Base-by-base conservation (phyloP, 1,284 basidiomycete species). In the Microbotryomycetes sp. region DNA sequence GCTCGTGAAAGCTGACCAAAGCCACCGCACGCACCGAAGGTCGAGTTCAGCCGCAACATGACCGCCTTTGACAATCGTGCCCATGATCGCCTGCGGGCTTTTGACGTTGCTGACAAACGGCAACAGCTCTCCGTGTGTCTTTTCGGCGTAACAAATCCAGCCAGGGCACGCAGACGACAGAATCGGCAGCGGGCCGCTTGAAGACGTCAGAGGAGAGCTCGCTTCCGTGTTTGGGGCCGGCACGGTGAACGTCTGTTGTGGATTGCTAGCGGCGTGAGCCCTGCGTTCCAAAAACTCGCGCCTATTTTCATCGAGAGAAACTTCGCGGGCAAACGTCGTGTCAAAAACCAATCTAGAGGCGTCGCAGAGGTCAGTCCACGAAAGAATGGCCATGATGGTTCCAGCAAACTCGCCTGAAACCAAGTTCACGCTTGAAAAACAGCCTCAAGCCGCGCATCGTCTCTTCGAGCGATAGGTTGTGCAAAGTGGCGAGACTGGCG, bases 101-200 rank as follows among this genome's bases (percentile, higher is more conserved):
- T 96, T 91, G 46, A 89, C 90, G 27, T 79, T 80, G 50, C 88
- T 84, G 60, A 99, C 86, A 71, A 92, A 91, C 1, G 91, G 91
- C 11, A 99, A 75, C 79, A 99, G 86, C 74, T 96, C 93, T 2
- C 87, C 80, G 73, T 97, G 94, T 0, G 94, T 88, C 80, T 98
- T 99, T 77, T 98, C 96, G 18, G 93, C 94, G 73, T 97, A 98
- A 75, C 94, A 98, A 59, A 98, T 88, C 96, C 96, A 98, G 26
- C 96, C 96, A 0, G 96, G 96, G 77, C 96, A 98, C 13, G 94
- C 91, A 68, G 90, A 92, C 3, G 92, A 87, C 23, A 99, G 80
- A 85, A 98, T 91, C 0, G 96, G 94, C 30, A 97, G 75, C 53
- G 66, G 58, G 5, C 62, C 65, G 13, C 49, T 54, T 5, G 60